These are phyloP conservation scores for Zygosaccharomyces rouxii DNA, from an alignment of 805 yeast genomes.

Conservation along the genomic window DNA sequence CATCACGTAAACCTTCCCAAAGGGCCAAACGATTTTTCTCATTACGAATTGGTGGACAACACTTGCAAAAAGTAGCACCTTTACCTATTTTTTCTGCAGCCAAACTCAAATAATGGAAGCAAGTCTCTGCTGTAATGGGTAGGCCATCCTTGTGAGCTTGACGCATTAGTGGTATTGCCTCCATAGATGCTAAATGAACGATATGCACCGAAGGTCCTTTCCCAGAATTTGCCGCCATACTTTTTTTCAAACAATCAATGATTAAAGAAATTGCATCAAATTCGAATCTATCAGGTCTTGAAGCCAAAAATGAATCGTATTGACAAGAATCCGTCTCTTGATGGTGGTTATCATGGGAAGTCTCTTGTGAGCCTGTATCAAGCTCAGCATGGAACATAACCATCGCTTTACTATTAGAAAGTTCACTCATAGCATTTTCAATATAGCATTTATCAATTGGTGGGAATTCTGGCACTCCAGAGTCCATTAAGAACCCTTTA, in stretches of 20 bases:
- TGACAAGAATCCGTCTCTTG: slow-evolving; percentile 52
- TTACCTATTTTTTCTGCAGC: slow-evolving; percentile 73
- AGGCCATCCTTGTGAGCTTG: slow-evolving; percentile 57
- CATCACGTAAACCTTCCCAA: slow-evolving; percentile 71
- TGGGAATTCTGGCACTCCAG: slow-evolving; percentile 96
- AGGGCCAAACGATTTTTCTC: slow-evolving; percentile 64
- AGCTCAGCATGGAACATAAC: slow-evolving; percentile 93
- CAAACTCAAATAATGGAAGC: slow-evolving; percentile 84
- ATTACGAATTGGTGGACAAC: slow-evolving; percentile 91
- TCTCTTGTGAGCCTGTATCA: slow-evolving; percentile 45
- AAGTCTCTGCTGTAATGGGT: slow-evolving; percentile 83
- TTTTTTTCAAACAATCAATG: slow-evolving; percentile 50
- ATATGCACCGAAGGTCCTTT: slow-evolving; percentile 71
- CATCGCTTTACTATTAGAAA: slow-evolving; percentile 61
- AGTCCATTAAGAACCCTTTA: slow-evolving; percentile 86
- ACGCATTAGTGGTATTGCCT: slow-evolving; percentile 69
- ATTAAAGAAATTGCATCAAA: slow-evolving; percentile 75
- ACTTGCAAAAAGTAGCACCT: slow-evolving; percentile 79
- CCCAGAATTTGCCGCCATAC: slow-evolving; percentile 28
- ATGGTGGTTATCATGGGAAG: slow-evolving; percentile 37
- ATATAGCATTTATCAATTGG: slow-evolving; percentile 66
- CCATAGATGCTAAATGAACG: slow-evolving; percentile 83
- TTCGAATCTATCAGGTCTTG: slow-evolving; percentile 87
- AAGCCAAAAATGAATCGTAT: slow-evolving; percentile 69
- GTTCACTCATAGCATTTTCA: slow-evolving; percentile 56